Base-by-base conservation (phyloP, 331 rosid species). In the Prunus yedoensis region DNA sequence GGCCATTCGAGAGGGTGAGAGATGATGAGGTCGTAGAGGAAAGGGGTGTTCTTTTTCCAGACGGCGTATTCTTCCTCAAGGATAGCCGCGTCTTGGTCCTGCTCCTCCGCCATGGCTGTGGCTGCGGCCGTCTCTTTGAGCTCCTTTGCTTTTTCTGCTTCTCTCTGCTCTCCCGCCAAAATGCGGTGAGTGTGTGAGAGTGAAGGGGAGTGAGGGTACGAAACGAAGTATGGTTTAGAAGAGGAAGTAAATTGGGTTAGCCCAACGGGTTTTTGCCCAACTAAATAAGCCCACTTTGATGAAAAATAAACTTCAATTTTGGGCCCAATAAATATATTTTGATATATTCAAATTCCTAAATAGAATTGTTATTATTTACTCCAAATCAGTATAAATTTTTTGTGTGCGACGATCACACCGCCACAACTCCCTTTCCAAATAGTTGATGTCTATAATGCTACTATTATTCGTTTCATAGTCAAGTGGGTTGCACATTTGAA, bases 1-100 rank as follows among this genome's bases (percentile, higher is more conserved):
- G 98, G 98, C 97, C 97, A 94, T 82, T 83, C 90, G 8, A 91
- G 96, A 53, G 97, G 85, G 58, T 91, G 91, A 7, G 98, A 91
- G 41, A 94, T 71, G 76, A 89, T 61, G 23, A 91, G 76, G 46
- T 94, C 98, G 88, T 94, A 94, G 21, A 94, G 71, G 59, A 89
- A 77, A 1, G 96, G 95, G 14, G 93, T 71, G 84, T 94, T 91
- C 81, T 89, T 91, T 89, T 86, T 91, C 97, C 98, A 91, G 13
- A 94, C 89, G 25, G 86, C 74, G 83, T 85, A 91, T 82, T 92
- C 92, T 81, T 92, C 96, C 79, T 83, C 96, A 51, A 94, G 83
- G 23, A n/a, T 27, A 4, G 72, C 83, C 15, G 66, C 70, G 18
- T 73, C 51, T 74, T 72, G 77, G 20, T 84, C 88, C 54, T 83